Evolutionary conservation across 129 eudicot species (phyloP).

Genomic region (Tagetes patula): DNA sequence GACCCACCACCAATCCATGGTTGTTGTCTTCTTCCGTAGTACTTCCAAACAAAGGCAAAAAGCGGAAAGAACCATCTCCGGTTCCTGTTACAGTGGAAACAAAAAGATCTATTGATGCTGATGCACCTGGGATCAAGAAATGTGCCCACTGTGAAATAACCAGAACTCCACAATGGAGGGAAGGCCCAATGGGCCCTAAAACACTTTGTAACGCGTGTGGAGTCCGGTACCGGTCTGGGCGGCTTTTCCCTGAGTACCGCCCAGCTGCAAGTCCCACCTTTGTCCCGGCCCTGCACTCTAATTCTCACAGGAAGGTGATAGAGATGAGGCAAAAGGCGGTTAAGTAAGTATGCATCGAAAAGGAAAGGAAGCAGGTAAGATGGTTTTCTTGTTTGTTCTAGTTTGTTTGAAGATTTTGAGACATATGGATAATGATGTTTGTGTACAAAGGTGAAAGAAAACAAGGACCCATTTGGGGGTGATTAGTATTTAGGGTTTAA

Average conservation of each 20-base stretch:
- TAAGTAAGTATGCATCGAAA: conserved; percentile 17
- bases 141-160: conserved; percentile 76
- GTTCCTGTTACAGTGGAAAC: conserved; percentile 12
- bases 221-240: conserved; percentile 72
- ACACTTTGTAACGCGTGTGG: conserved; percentile 91
- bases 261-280: conserved; percentile 87
- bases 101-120: conserved; percentile 23
- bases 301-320: conserved; percentile 68
- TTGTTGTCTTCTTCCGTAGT: conserved; percentile 30
- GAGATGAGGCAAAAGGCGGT: conserved; percentile 61
- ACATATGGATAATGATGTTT: conserved; percentile 21
- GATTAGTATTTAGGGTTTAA: conserved; percentile 35
- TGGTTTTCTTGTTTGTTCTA: conserved; percentile 23
- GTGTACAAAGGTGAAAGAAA: conserved; percentile 34
- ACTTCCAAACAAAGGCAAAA: conserved; percentile 39
- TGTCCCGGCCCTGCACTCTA: conserved; percentile 69
- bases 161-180: conserved; percentile 89
- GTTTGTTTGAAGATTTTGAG: conserved; percentile 30
- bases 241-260: conserved; percentile 80
- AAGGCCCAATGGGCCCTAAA: conserved; percentile 79
- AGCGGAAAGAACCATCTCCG: conserved; percentile 34
- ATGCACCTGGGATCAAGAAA: conserved; percentile 35
- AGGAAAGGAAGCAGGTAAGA: conserved; percentile 28
- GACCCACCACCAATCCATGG: conserved; percentile 52
- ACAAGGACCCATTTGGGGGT: conserved; percentile 29